Base-by-base conservation (phyloP, 306 rosid species). In the Crotalaria pallida region DNA sequence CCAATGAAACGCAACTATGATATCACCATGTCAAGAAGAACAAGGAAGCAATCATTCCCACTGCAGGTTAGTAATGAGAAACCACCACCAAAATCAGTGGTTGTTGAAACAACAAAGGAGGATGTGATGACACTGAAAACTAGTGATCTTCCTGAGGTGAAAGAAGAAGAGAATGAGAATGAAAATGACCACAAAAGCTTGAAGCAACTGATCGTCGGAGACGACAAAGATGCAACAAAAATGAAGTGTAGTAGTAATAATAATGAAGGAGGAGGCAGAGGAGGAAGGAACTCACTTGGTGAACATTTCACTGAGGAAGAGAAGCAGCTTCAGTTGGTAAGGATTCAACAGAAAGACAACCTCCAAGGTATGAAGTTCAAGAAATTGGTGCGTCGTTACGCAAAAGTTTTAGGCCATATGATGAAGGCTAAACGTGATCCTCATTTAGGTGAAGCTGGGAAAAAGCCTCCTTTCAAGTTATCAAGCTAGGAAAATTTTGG, bases 11-110 rank as follows among this genome's bases (percentile, higher is more conserved):
- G 44, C 72, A 85, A 58, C 40, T 92, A 80, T 43, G 97, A 89
- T 65, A 87, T 92, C 58, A 84, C 84, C 58, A 89, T 85, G 97
- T 92, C 97, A 36, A 85, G 72, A 77, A 89, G 97, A 82, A 92
- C 97, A 17, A 85, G 97, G 82, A 91, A 81, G 65, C 81, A 81
- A 65, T 34, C 57, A 22, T 34, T 34, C 15, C 50, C 58, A 24
- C 16, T 64, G 17, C 79, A 77, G 13, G 29, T 26, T 17, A 6
- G 36, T 31, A 71, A 44, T 57, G 85, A 79, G 40, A 79, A 76
- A 45, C 65, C 61, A 41, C 47, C 47, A 3, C 13, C 13, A 23
- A 6, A 23, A 38, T n/a, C 63, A 7, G 31, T 58, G 16, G 23
- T 15, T 27, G 23, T 15, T 27, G 65, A 71, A 16, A 34, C 40